Evolutionary conservation across 2,329 filamentous ascomycete genomes (phyloP).

Genomic region (Aspergillus texensis): DNA sequence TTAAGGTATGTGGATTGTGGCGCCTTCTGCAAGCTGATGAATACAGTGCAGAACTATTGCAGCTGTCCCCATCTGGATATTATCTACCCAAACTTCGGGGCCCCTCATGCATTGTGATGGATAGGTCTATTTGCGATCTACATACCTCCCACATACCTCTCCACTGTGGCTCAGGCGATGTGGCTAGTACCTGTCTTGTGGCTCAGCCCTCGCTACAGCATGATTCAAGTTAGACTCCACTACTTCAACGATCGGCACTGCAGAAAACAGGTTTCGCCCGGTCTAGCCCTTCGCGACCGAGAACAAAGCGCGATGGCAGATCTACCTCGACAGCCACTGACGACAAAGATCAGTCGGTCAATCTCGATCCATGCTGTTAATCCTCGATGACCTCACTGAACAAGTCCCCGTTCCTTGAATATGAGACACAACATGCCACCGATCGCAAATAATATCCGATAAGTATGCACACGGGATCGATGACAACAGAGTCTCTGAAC

Average conservation of each 20-base stretch:
- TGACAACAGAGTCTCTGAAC: background rate
- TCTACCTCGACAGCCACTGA: background rate
- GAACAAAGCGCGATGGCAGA: background rate
- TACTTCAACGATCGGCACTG: background rate
- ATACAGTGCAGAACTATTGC: background rate
- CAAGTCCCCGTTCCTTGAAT: background rate
- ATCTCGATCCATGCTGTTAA: background rate
- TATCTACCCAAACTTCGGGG: background rate
- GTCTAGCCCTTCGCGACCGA: background rate
- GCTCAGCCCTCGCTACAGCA: background rate
- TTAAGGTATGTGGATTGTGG: background rate
- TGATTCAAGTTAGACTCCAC: background rate
- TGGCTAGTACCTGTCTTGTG: background rate
- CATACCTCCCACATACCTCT: background rate
- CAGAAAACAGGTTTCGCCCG: background rate
- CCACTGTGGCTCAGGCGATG: background rate
- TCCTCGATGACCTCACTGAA: background rate
- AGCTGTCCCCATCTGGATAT: background rate
- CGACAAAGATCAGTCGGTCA: background rate
- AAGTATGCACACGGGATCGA: background rate
- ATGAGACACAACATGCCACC: background rate
- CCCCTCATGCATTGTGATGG: background rate
- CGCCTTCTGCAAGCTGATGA: background rate
- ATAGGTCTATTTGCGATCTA: background rate
- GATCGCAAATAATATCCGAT: constrained; percentile 1